Conservation (phyloP, 2,329 filamentous ascomycete species). For the Fusarium longipes region DNA sequence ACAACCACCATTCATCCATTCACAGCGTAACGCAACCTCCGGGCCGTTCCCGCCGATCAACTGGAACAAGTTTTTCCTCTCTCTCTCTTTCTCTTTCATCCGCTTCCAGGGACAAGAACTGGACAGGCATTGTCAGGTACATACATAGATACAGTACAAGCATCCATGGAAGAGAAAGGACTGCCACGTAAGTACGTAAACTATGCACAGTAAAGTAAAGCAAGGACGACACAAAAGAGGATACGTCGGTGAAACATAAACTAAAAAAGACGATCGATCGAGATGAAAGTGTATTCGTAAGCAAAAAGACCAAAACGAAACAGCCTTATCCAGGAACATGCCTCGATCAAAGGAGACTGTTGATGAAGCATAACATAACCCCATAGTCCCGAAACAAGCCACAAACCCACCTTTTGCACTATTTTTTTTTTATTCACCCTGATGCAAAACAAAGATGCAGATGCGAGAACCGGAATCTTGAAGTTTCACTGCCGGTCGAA, state of each 20-base stretch:
- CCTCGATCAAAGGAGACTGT: neutral
- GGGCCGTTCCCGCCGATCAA: slow-evolving; percentile 35
- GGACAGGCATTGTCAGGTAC: slow-evolving; percentile 21
- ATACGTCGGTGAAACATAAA: neutral
- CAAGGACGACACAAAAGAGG: slow-evolving; percentile 2
- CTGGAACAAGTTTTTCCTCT: slow-evolving; percentile 13
- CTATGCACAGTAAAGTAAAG: neutral
- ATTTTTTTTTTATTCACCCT: slow-evolving; percentile 5
- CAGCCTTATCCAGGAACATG: slow-evolving; percentile 6
- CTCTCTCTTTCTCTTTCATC: too few relatives aligned
- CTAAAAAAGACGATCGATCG: slow-evolving; percentile 17
- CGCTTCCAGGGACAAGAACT: slow-evolving; percentile 3
- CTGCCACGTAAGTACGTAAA: slow-evolving; percentile 21
- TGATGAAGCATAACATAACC: slow-evolving; percentile 28
- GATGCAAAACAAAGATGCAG: slow-evolving; percentile 19
- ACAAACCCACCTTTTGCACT: slow-evolving; percentile 9
- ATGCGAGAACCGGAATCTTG: slow-evolving; percentile 19
- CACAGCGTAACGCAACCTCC: slow-evolving; percentile 17
- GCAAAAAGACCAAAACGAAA: slow-evolving; percentile 8
- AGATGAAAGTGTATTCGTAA: slow-evolving; percentile 8
- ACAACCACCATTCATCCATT: neutral
- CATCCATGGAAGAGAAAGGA: neutral
- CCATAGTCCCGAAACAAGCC: slow-evolving; percentile 38
- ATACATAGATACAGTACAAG: slow-evolving; percentile 16
- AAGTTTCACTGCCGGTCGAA: slow-evolving; percentile 39